Percentiles rank a stretch among this genome's conserved stretches.
Conservation (phyloP, 2,329 filamentous ascomycete species). For the Didymella glomerata region DNA sequence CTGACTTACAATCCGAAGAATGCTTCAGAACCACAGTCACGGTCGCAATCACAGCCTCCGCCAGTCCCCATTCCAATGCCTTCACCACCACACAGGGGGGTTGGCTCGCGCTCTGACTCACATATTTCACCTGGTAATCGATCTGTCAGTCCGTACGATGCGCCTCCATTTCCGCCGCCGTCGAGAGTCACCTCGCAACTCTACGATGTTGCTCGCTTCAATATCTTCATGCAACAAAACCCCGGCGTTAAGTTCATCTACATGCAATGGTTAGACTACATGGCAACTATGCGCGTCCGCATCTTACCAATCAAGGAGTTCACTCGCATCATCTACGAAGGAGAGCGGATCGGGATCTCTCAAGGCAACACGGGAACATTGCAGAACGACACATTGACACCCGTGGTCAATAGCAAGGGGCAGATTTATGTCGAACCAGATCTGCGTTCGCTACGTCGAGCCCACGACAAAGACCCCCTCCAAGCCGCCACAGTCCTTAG, state of each 20-base stretch:
- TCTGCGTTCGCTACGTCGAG: slow-evolving; percentile 65
- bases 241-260: slow-evolving; percentile 71
- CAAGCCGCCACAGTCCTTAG: slow-evolving; percentile 71
- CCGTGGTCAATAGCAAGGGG: slow-evolving; percentile 66
- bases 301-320: slow-evolving; percentile 69
- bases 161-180: slow-evolving; percentile 39
- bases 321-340: slow-evolving; percentile 45
- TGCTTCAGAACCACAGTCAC: slow-evolving; percentile 13
- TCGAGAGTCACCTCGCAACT: slow-evolving; percentile 39
- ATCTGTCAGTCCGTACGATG: slow-evolving; percentile 28
- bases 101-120: slow-evolving; percentile 6
- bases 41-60: slow-evolving; percentile 7
- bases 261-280: slow-evolving; percentile 81
- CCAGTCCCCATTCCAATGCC: slow-evolving; percentile 20
- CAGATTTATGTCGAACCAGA: slow-evolving; percentile 74
- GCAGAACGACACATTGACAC: slow-evolving; percentile 69
- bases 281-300: slow-evolving; percentile 71
- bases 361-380: slow-evolving; percentile 71
- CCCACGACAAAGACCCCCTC: slow-evolving; percentile 57
- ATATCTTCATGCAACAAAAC: slow-evolving; percentile 61
- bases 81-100: slow-evolving; percentile 1
- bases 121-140: slow-evolving; percentile 4
- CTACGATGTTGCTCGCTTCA: slow-evolving; percentile 52
- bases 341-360: slow-evolving; percentile 65
- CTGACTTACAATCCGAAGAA: slow-evolving; percentile 34